Conservation (phyloP, 2,329 filamentous ascomycete species). For the Fusarium armeniacum region DNA sequence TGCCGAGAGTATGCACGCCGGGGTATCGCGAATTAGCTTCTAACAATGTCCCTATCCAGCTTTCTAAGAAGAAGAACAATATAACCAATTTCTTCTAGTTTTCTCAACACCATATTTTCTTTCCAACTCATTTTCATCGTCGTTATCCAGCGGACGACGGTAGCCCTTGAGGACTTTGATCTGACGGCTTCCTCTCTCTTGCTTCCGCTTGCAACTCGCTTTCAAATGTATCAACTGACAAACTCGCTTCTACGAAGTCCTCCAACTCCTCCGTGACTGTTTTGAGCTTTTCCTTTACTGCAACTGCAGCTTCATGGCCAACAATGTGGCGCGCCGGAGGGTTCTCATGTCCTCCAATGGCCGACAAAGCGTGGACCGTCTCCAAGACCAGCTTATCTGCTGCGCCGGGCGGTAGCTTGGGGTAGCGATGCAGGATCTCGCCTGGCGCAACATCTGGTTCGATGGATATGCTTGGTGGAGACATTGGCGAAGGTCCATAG, state of each 20-base stretch:
- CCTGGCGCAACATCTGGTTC: conserved; percentile 55
- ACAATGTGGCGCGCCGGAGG: conserved; percentile 95
- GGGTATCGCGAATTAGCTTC: conserved; percentile 23
- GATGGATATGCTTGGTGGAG: conserved; percentile 52
- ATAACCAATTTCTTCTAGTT: neutral
- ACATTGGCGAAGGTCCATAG: conserved; percentile 50
- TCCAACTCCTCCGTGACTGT: conserved; percentile 96
- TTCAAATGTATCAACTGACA: conserved; percentile 82
- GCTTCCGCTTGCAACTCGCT: conserved; percentile 68
- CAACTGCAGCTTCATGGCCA: conserved; percentile 86
- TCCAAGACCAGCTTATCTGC: conserved; percentile 84
- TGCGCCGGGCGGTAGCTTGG: conserved; percentile 76
- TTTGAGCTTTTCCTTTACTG: conserved; percentile 96
- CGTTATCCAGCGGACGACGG: conserved; percentile 42
- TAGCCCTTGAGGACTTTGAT: conserved; percentile 47
- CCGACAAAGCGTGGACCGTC: conserved; percentile 90
- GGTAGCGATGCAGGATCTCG: conserved; percentile 76
- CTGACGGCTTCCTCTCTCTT: conserved; percentile 56
- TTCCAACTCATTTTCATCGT: neutral
- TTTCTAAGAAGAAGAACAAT: neutral
- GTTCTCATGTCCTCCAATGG: conserved; percentile 96
- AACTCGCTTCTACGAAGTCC: conserved; percentile 92
- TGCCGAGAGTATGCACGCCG: conserved; percentile 14
- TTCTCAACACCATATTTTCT: neutral
- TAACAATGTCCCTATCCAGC: conserved; percentile 3